A percentile compares a stretch with the other conserved stretches of the same genome.
Conservation (phyloP, 108 stramenopile genomes). For the Hondaea fermentalgiana region DNA sequence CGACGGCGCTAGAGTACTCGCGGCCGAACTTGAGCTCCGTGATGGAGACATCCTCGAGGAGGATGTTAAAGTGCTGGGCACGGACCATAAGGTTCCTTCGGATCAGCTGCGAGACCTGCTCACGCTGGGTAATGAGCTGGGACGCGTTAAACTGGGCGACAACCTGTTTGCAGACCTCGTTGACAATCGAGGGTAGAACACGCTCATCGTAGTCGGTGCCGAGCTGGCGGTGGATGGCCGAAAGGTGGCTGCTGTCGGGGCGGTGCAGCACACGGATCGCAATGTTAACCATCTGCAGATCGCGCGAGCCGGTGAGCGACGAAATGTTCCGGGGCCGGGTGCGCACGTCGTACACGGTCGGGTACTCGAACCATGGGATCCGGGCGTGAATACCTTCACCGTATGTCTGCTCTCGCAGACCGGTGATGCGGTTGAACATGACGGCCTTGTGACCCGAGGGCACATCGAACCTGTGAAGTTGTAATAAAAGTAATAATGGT, state of each 20-base stretch:
- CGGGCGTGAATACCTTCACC: conserved; percentile 93
- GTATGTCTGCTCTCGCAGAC: conserved; percentile 76
- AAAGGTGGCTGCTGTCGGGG: conserved; percentile 73
- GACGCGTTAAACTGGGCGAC: conserved; percentile 98
- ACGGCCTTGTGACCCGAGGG: conserved; percentile 84
- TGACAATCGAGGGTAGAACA: conserved; percentile 94
- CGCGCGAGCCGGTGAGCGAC: conserved; percentile 82
- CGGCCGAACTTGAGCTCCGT: conserved; percentile 95
- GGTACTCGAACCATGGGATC: conserved; percentile 96
- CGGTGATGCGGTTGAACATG: conserved; percentile 83
- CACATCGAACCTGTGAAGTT: neutral
- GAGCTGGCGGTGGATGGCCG: conserved; percentile 84
- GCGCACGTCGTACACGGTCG: conserved; percentile 87
- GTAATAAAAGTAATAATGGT: neutral
- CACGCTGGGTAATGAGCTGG: conserved; percentile 97
- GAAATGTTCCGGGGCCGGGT: conserved; percentile 86
- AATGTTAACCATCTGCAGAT: conserved; percentile 99
- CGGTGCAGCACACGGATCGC: conserved; percentile 94
- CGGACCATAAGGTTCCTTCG: conserved; percentile 65
- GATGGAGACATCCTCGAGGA: conserved; percentile 92
- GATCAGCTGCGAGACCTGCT: conserved; percentile 74
- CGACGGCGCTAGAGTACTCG: conserved; percentile 96
- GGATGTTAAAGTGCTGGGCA: conserved; percentile 69
- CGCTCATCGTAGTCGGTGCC: conserved; percentile 95
- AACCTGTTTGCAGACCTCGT: conserved; percentile 98